phyloP scores from a whole-genome alignment of 371 early-diverging fungal species.

The Apophysomyces ossiformis region DNA sequence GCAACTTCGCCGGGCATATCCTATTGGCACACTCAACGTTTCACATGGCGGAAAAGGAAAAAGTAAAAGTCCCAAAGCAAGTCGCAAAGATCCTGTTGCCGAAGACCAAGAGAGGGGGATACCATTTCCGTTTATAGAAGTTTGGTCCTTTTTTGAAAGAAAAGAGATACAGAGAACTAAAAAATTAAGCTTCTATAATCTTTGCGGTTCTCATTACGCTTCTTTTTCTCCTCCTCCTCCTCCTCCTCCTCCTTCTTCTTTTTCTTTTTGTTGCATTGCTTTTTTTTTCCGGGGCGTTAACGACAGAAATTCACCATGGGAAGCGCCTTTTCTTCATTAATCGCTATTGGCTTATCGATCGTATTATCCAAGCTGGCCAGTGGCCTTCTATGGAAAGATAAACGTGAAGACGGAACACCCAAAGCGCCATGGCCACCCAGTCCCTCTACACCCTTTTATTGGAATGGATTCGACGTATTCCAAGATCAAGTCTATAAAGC shows the following conservation, averaged over 20 bases:
- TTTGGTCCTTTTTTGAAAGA: no score
- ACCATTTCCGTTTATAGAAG: no score
- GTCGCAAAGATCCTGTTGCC: no score
- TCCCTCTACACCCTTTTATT: slow-evolving; percentile 34
- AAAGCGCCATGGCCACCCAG: slow-evolving; percentile 45
- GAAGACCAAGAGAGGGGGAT: no score
- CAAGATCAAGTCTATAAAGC: slow-evolving; percentile 22
- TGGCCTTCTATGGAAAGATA: slow-evolving; percentile 33
- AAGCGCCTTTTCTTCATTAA: background rate
- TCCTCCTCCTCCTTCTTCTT: background rate
- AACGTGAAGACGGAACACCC: slow-evolving; percentile 38
- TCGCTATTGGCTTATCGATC: background rate
- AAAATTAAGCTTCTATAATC: no score
- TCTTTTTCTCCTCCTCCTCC: background rate
- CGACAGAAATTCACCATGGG: background rate
- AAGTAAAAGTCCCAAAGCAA: no score
- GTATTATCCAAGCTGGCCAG: background rate
- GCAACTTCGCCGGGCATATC: no score
- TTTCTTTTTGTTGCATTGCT: background rate
- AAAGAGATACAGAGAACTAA: no score
- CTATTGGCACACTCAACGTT: no score
- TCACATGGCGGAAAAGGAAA: no score
- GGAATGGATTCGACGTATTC: slow-evolving; percentile 31
- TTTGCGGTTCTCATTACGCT: background rate
- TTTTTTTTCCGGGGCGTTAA: background rate